Conservation (phyloP, 2,329 filamentous ascomycete species). For the Coccinonectria pachysandricola region DNA sequence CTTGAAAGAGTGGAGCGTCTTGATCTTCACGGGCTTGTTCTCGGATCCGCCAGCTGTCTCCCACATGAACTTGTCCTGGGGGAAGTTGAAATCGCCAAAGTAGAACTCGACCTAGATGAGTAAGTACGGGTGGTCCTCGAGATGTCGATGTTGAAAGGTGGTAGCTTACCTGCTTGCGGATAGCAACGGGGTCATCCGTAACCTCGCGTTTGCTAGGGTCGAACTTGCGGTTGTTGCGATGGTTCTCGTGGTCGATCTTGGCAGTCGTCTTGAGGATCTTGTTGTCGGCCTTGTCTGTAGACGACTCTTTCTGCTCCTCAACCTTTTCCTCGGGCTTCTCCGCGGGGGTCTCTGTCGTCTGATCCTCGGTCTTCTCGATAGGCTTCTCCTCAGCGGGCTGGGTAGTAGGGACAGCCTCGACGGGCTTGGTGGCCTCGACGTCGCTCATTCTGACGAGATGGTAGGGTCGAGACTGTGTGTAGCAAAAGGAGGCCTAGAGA, state of each 20-base stretch:
- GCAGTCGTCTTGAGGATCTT: conserved; percentile 37
- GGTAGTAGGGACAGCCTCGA: conserved; percentile 28
- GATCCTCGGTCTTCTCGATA: conserved; percentile 16
- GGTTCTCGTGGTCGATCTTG: conserved; percentile 28
- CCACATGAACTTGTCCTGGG: conserved; percentile 80
- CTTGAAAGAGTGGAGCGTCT: conserved; percentile 75
- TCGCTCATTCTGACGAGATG: conserved; percentile 27
- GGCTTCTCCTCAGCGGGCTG: conserved; percentile 21
- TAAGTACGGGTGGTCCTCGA: conserved; percentile 1
- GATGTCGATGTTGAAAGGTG: background rate
- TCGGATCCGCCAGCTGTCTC: conserved; percentile 63
- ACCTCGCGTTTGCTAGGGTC: conserved; percentile 58
- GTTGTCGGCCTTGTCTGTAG: conserved; percentile 18
- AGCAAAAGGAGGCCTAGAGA: conserved; percentile 6
- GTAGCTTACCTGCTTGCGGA: conserved; percentile 63
- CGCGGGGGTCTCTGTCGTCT: conserved; percentile 14
- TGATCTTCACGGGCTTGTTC: conserved; percentile 73
- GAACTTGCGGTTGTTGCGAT: conserved; percentile 55
- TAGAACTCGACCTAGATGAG: conserved; percentile 76
- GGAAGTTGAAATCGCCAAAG: conserved; percentile 85
- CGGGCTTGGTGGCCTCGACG: conserved; percentile 28
- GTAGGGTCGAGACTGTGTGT: conserved; percentile 2
- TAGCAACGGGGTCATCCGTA: conserved; percentile 67
- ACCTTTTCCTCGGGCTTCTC: conserved; percentile 17
- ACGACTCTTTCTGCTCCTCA: conserved; percentile 15